phyloP scores from a whole-genome alignment of 768 basidiomycete species.

The Panaeolus papilionaceus region DNA sequence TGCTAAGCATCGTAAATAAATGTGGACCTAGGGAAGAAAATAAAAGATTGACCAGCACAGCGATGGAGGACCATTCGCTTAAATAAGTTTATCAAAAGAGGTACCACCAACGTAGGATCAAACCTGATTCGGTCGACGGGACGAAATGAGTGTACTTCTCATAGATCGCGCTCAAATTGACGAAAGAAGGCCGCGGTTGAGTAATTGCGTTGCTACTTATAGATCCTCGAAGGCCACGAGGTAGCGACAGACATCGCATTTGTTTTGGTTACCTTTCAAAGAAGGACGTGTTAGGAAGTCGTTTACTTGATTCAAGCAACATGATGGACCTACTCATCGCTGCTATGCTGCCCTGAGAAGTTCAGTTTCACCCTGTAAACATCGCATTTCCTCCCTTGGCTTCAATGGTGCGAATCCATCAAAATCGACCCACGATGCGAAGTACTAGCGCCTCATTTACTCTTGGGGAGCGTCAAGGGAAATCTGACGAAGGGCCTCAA shows the following conservation, averaged over 20 bases:
- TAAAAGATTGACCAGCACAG: conserved; percentile 27
- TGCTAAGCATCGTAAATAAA: conserved; percentile 12
- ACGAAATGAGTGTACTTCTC: conserved; percentile 37
- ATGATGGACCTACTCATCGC: conserved; percentile 11
- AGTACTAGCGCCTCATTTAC: neutral
- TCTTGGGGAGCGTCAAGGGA: conserved; percentile 28
- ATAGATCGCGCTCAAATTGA: conserved; percentile 36
- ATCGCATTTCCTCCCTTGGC: conserved; percentile 27
- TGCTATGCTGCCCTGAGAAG: conserved; percentile 21
- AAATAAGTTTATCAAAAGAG: conserved; percentile 42
- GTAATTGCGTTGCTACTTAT: conserved; percentile 33
- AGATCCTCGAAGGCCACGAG: conserved; percentile 39
- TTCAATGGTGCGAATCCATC: conserved; percentile 10
- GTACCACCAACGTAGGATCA: conserved; percentile 40
- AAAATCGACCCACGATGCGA: conserved; percentile 12
- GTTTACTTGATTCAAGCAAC: conserved; percentile 24
- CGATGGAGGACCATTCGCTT: conserved; percentile 35
- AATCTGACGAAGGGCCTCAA: conserved; percentile 28
- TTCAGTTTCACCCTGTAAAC: conserved; percentile 31
- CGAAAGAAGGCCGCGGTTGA: conserved; percentile 50
- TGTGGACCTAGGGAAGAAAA: conserved; percentile 31
- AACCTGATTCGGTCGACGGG: conserved; percentile 41
- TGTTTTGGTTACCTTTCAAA: conserved; percentile 28
- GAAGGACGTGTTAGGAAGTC: conserved; percentile 28
- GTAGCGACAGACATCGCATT: conserved; percentile 44